A percentile compares a stretch with the other conserved stretches of the same genome.
Conservation (phyloP, 148 eudicot genomes). For the Fagopyrum tataricum region DNA sequence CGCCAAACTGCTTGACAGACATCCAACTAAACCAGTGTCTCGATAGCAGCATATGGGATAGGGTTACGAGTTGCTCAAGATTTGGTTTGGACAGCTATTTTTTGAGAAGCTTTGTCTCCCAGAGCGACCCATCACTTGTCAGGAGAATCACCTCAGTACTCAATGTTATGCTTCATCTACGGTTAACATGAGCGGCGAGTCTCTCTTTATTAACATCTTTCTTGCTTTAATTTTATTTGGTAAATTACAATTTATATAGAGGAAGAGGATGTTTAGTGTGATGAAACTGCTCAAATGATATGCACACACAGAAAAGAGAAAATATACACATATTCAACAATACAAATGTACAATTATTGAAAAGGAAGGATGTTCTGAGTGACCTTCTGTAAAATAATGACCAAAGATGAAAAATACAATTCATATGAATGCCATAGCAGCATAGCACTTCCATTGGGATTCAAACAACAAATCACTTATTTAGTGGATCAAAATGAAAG, state of each 20-base stretch:
- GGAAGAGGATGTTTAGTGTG: too few species aligned
- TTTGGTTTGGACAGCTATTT: too few species aligned
- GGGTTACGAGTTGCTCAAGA: too few species aligned
- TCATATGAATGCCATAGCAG: not conserved
- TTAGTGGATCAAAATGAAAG: not conserved
- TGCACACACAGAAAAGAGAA: not conserved
- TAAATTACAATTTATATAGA: too few species aligned
- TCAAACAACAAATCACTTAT: not conserved
- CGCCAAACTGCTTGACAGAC: not conserved
- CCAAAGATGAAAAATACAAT: not conserved
- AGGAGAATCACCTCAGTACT: too few species aligned
- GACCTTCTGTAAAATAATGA: not conserved
- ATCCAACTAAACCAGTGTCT: not conserved
- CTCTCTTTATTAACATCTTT: too few species aligned
- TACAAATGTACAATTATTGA: not conserved
- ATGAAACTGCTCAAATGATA: too few species aligned
- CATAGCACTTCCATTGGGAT: not conserved
- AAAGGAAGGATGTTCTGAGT: not conserved
- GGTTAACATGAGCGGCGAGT: too few species aligned
- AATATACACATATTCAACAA: not conserved
- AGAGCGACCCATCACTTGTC: too few species aligned
- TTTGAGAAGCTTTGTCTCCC: too few species aligned
- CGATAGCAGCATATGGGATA: not conserved
- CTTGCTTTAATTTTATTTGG: too few species aligned
- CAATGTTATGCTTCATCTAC: too few species aligned